Base-by-base conservation (phyloP, 2,329 filamentous ascomycete species). In the Sporothrix euskadiensis region DNA sequence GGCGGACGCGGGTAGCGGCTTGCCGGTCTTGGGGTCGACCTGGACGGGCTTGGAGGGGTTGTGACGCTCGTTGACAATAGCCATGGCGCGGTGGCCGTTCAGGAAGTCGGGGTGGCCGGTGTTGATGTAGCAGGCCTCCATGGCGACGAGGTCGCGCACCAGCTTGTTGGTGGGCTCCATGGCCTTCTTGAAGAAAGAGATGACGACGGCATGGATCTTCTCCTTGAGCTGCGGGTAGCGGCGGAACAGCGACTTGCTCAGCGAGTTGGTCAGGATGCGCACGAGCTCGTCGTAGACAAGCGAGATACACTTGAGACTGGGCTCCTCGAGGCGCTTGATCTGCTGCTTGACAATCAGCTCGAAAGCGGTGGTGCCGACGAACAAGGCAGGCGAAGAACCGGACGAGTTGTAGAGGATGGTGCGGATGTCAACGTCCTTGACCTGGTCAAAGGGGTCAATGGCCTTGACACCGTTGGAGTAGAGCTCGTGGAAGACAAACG, bases 131-230 rank as follows among this genome's bases (percentile, higher is more conserved):
- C 93, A 97, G 16, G 94, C 85, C 83, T 99, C 96, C 96, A 99
- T 99, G 10, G 91, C 84, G 35, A 99, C 95, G 56, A 99, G 87
- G 81, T 99, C 96, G 79, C 85, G 90, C 73, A 99, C 96, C 66
- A 99, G 88, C 87, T 98, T 98, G 85, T 98, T 98, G 52, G 96
- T 97, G 7, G 96, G 96, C 71, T 98, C 94, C 93, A 98, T 97
- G 71, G 94, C 91, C 85, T 97, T 97, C 85, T 98, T 98, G 87
- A 98, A 98, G 84, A 99, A 99, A 10, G 85, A 80, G 78, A 99
- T 96, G 69, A 98, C 95, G 16, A 97, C 94, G 14, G 87, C 86
- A 82, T 99, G 94, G 83, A 99, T 93, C 85, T 97, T 98, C 86
- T 99, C 96, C 87, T 98, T 98, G 72, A 99, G 86, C 76, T 86